A percentile compares a stretch with the other conserved stretches of the same genome.
These are phyloP conservation scores for Solanum rostratum DNA, from an alignment of 257 asterid genomes.

Conservation along the genomic window DNA sequence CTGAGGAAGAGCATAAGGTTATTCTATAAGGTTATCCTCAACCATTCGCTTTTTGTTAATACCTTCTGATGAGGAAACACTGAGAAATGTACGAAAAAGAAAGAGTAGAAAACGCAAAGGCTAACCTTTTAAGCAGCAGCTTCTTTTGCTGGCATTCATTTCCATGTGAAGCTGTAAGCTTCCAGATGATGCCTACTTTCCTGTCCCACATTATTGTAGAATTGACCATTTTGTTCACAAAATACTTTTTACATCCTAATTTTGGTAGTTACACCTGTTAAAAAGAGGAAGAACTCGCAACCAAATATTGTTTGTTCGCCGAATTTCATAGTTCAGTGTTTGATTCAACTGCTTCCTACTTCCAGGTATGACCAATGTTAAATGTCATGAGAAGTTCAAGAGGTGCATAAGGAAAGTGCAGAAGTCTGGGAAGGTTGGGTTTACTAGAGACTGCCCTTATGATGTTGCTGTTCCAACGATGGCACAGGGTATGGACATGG, in stretches of 20 bases:
- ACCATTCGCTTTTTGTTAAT: background rate
- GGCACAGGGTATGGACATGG: conserved; percentile 85
- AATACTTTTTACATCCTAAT: background rate
- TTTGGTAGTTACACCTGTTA: background rate
- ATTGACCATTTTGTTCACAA: background rate
- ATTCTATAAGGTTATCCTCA: background rate
- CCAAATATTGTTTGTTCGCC: background rate
- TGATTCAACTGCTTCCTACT: background rate
- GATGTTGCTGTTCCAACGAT: conserved; percentile 76
- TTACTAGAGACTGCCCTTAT: conserved; percentile 53
- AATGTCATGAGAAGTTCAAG: conserved; percentile 77
- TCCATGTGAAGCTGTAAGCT: background rate
- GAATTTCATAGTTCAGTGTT: background rate
- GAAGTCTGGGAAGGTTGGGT: conserved; percentile 71
- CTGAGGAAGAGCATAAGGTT: background rate
- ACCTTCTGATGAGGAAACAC: background rate
- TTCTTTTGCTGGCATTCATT: background rate
- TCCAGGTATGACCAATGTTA: conserved; percentile 49
- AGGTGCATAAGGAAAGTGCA: conserved; percentile 65
- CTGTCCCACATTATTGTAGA: background rate
- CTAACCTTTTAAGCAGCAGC: background rate
- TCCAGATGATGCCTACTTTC: background rate
- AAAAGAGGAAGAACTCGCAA: background rate
- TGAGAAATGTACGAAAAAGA: background rate
- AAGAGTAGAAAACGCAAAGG: background rate